A percentile compares a stretch with the other conserved stretches of the same genome.
Conservation (phyloP, 306 rosid genomes). For the Argentina anserina region DNA sequence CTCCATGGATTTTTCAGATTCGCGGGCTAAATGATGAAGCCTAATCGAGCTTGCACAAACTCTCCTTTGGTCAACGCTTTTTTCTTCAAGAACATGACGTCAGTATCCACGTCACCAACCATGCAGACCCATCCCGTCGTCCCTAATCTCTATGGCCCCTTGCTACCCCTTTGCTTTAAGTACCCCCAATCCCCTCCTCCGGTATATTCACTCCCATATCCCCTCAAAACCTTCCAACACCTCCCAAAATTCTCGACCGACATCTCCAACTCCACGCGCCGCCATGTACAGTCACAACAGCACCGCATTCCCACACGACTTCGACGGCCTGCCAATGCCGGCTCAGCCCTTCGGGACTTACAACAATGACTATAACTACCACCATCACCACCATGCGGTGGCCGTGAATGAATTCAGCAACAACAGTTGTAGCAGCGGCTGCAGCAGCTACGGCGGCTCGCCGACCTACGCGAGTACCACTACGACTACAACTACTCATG, state of each 20-base stretch:
- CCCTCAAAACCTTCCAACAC: neutral
- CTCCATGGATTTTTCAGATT: too few species aligned
- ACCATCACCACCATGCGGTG: conserved; percentile 14
- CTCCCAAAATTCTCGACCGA: neutral
- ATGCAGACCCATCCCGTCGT: conserved; percentile 10
- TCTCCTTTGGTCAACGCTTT: conserved; percentile 49
- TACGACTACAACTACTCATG: neutral
- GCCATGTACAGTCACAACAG: conserved; percentile 51
- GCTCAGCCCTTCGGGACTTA: conserved; percentile 2
- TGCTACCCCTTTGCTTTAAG: conserved; percentile 29
- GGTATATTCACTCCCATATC: neutral
- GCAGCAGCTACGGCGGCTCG: conserved; percentile 51
- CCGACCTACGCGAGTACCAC: conserved; percentile 7
- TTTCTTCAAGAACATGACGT: conserved; percentile 23
- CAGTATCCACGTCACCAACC: conserved; percentile 58
- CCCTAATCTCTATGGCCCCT: neutral
- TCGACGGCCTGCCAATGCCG: conserved; percentile 4
- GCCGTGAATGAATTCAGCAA: conserved; percentile 33
- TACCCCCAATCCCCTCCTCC: conserved; percentile 17
- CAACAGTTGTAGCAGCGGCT: conserved; percentile 54
- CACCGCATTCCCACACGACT: conserved; percentile 30
- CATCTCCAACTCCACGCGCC: conserved; percentile 27
- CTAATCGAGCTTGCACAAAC: too few species aligned
- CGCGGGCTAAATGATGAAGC: too few species aligned
- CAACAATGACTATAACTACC: neutral